These are phyloP conservation scores for Colletotrichum cereale DNA, from an alignment of 2,329 filamentous ascomycete genomes.

Conservation along the genomic window DNA sequence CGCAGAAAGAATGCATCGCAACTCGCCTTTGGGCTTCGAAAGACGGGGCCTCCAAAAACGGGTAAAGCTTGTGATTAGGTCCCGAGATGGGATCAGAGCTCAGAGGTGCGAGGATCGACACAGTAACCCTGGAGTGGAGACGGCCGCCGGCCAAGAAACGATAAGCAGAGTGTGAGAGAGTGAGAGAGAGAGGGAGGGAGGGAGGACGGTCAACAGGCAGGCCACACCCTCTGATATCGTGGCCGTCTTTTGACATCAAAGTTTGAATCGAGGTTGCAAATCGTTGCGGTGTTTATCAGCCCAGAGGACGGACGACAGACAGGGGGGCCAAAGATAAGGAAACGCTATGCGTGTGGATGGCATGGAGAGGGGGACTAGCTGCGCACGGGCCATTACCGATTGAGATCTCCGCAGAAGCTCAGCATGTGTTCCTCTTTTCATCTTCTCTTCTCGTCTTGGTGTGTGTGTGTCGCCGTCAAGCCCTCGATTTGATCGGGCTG, in stretches of 20 bases:
- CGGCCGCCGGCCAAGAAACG: constrained; percentile 35
- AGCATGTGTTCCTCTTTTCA: background rate
- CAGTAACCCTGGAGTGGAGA: constrained; percentile 2
- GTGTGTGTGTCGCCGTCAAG: background rate
- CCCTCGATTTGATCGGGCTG: background rate
- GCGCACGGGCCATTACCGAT: constrained; percentile 28
- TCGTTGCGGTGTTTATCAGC: constrained; percentile 23
- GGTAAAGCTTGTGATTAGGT: background rate
- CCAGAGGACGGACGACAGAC: background rate
- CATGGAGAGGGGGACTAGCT: constrained; percentile 18
- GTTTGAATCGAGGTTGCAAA: constrained; percentile 28
- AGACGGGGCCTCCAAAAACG: background rate
- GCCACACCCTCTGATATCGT: constrained; percentile 1
- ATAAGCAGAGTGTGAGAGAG: constrained; percentile 13
- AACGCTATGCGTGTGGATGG: constrained; percentile 37
- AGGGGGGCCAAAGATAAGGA: constrained; percentile 38
- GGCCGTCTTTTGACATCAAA: constrained; percentile 12
- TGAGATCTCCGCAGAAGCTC: constrained; percentile 29
- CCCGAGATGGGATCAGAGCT: background rate
- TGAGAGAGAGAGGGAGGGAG: background rate
- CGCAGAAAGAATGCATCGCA: background rate
- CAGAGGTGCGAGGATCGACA: background rate
- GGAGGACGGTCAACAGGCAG: background rate
- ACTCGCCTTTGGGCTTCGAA: background rate
- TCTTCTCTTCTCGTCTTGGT: background rate